phyloP scores from a whole-genome alignment of 2,329 filamentous ascomycete genomes.

The Hymenotorrendiella dingleyae region DNA sequence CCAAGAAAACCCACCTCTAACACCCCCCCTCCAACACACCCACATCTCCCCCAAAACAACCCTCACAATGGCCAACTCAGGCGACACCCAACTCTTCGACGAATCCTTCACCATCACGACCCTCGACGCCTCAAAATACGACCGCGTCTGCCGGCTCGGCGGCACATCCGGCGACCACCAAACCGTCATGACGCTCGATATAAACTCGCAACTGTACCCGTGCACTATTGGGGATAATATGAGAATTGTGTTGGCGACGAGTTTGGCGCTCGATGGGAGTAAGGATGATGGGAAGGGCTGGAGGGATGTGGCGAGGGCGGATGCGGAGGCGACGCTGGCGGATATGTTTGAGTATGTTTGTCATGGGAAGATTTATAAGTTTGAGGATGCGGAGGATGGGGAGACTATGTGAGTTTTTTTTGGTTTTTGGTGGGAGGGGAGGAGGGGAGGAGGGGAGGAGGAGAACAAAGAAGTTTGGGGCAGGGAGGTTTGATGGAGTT shows the following conservation, averaged over 20 bases:
- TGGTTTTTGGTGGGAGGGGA: not conserved
- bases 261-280: constrained; percentile 77
- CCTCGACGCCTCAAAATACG: constrained; percentile 83
- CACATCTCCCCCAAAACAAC: not conserved
- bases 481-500: not conserved
- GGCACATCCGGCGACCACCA: constrained; percentile 70
- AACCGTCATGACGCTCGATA: constrained; percentile 77
- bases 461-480: too few relatives aligned
- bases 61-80: constrained; percentile 46
- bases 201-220: constrained; percentile 90
- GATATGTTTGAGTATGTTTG: constrained; percentile 86
- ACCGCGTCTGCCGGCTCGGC: constrained; percentile 82
- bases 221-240: constrained; percentile 68
- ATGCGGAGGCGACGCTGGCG: constrained; percentile 54
- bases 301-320: constrained; percentile 63
- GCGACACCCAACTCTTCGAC: constrained; percentile 90
- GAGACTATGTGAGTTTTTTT: constrained; percentile 70
- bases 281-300: constrained; percentile 75
- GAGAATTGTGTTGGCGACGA: constrained; percentile 76
- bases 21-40: not conserved
- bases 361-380: constrained; percentile 83
- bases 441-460: too few relatives aligned
- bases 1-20: not conserved
- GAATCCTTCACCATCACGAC: constrained; percentile 80
- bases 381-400: constrained; percentile 71